Evolutionary conservation across 202 grass and related monocot genomes (phyloP).

Genomic region (Dendrocalamus latiflorus): DNA sequence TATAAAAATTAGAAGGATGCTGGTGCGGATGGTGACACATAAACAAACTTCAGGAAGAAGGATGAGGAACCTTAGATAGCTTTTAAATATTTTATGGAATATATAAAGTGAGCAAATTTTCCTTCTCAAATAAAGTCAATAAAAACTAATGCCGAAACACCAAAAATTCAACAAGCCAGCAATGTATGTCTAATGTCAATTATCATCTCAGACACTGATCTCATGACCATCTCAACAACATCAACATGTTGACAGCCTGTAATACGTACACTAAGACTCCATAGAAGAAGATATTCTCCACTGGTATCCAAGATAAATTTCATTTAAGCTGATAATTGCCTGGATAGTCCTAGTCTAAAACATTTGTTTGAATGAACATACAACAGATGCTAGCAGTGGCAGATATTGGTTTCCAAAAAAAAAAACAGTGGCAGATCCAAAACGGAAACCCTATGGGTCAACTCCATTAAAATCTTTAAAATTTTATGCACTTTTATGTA

Average conservation of each 20-base stretch:
- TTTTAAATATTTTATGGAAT: background rate
- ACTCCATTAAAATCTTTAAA: too few relatives aligned
- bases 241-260: conserved; percentile 14
- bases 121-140: background rate
- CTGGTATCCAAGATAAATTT: conserved; percentile 1
- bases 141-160: background rate
- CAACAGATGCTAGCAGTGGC: background rate
- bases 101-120: background rate
- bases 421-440: background rate
- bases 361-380: background rate
- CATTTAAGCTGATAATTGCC: conserved; percentile 23
- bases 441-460: too few relatives aligned
- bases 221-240: conserved; percentile 29
- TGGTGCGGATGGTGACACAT: background rate
- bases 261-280: background rate
- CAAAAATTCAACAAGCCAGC: background rate
- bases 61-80: background rate
- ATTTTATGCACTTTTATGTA: too few relatives aligned
- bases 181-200: background rate
- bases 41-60: background rate
- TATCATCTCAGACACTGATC: conserved; percentile 9
- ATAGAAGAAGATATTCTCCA: conserved; percentile 37
- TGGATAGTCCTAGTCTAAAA: background rate
- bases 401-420: too few relatives aligned
- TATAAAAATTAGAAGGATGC: background rate